These are phyloP conservation scores for Flaveria linearis DNA, from an alignment of 129 eudicot species.

Conservation along the genomic window DNA sequence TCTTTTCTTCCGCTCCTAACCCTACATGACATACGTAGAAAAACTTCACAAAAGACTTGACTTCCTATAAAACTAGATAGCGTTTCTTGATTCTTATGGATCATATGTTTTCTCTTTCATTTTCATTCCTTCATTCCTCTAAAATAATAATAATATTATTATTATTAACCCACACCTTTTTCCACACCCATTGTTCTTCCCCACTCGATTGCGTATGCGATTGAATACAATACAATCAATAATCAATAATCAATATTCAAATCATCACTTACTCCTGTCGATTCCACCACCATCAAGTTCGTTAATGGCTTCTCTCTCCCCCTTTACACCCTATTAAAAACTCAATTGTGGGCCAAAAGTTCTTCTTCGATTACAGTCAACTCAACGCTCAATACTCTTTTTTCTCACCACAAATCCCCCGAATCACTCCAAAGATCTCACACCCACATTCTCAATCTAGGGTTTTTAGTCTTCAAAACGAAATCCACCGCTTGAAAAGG, in stretches of 20 bases:
- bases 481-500: neutral
- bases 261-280: conserved; percentile 32
- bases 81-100: no score
- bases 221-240: no score
- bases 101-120: no score
- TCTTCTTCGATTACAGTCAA: conserved; percentile 34
- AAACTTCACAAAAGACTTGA: no score
- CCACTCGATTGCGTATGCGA: conserved; percentile 21
- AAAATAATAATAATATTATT: no score
- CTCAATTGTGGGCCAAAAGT: conserved; percentile 24
- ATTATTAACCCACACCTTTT: no score
- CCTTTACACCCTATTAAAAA: neutral
- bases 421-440: conserved; percentile 36
- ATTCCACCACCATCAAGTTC: conserved; percentile 27
- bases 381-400: neutral
- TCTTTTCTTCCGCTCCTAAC: no score
- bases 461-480: conserved; percentile 19
- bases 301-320: conserved; percentile 24
- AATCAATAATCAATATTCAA: conserved; percentile 18
- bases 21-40: no score
- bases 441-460: conserved; percentile 25
- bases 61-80: no score
- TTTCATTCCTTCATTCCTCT: no score
- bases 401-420: conserved; percentile 30
- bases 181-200: no score